These are phyloP conservation scores for Leccinum glutinopallens DNA, from an alignment of 1,284 basidiomycete species.

Conservation along the genomic window DNA sequence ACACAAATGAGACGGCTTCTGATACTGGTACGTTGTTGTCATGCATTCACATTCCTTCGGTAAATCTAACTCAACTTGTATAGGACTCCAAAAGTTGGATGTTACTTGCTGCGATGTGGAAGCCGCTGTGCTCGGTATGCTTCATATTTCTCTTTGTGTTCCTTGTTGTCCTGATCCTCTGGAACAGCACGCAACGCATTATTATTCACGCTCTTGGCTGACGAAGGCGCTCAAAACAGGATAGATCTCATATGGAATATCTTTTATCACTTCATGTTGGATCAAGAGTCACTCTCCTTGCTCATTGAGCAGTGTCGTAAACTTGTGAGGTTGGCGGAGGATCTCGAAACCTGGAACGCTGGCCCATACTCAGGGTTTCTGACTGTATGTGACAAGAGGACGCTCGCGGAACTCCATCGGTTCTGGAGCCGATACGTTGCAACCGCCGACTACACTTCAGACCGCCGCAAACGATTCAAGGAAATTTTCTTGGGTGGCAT, in stretches of 20 bases:
- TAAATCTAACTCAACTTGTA: constrained; percentile 33
- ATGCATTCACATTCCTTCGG: neutral
- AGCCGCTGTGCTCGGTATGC: constrained; percentile 53
- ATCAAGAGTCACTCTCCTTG: constrained; percentile 39
- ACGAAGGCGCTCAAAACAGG: constrained; percentile 24
- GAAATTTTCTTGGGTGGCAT: constrained; percentile 19
- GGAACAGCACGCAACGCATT: constrained; percentile 44
- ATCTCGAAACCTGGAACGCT: constrained; percentile 44
- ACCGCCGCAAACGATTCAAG: constrained; percentile 25
- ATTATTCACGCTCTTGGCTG: constrained; percentile 40
- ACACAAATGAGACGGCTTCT: constrained; percentile 11
- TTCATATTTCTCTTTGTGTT: constrained; percentile 5
- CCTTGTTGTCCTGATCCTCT: neutral
- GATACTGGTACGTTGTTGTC: constrained; percentile 6
- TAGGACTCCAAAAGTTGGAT: constrained; percentile 43
- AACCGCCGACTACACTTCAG: constrained; percentile 13
- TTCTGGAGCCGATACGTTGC: constrained; percentile 45
- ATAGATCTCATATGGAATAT: constrained; percentile 50
- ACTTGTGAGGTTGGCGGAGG: constrained; percentile 41
- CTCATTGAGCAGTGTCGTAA: constrained; percentile 48
- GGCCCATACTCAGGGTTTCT: constrained; percentile 45
- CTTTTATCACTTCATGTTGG: constrained; percentile 57
- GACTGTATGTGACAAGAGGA: constrained; percentile 39
- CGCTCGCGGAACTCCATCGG: constrained; percentile 43
- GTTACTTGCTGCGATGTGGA: constrained; percentile 65